These are phyloP conservation scores for Tylopilus intermedius DNA, from an alignment of 768 basidiomycete genomes.

Conservation along the genomic window DNA sequence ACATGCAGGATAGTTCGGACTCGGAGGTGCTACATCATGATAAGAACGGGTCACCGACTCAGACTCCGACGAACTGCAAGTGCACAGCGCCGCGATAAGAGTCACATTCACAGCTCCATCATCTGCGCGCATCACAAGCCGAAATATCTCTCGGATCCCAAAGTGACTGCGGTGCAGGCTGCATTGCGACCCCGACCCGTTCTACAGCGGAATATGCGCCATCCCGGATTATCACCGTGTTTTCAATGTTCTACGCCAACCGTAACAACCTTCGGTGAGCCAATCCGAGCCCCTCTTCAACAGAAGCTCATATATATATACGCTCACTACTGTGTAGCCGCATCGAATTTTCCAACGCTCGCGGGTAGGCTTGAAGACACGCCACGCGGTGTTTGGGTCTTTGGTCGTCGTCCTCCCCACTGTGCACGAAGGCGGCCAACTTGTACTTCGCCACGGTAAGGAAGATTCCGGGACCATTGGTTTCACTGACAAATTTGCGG, in stretches of 20 bases:
- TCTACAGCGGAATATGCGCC: neutral
- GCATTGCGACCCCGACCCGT: neutral
- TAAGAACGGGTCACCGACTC: too few relatives aligned
- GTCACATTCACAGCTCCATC: too few relatives aligned
- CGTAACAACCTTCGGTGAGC: too few relatives aligned
- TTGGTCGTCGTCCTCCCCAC: slow-evolving; percentile 46
- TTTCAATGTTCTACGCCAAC: too few relatives aligned
- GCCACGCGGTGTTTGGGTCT: slow-evolving; percentile 49
- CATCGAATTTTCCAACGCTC: neutral
- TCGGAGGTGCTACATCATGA: too few relatives aligned
- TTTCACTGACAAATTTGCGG: neutral
- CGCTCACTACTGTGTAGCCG: neutral
- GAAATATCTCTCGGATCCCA: neutral
- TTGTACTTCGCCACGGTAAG: slow-evolving; percentile 4
- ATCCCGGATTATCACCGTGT: neutral
- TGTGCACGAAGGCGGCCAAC: slow-evolving; percentile 9
- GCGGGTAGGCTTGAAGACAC: slow-evolving; percentile 14
- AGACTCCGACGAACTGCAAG: too few relatives aligned
- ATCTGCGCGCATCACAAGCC: too few relatives aligned
- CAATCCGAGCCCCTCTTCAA: neutral
- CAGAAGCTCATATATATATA: too few relatives aligned
- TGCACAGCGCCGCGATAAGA: too few relatives aligned
- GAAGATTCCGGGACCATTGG: slow-evolving; percentile 7
- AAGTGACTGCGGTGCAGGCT: neutral
- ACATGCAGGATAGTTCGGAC: too few relatives aligned